These are phyloP conservation scores for Wickerhamomyces xylosicus DNA, from an alignment of 805 yeast genomes.

Conservation along the genomic window DNA sequence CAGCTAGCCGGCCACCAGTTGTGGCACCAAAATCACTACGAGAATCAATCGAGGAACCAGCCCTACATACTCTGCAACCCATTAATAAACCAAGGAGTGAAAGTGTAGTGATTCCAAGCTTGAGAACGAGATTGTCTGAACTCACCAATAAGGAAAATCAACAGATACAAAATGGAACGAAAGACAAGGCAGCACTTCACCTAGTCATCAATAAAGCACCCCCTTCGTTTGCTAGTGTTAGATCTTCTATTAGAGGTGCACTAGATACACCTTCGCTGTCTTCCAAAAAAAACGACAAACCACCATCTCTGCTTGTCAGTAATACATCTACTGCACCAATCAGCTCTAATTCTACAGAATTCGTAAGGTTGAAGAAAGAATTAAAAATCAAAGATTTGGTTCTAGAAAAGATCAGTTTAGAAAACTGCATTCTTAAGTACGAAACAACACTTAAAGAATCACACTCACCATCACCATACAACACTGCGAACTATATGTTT, in stretches of 20 bases:
- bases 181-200: neutral
- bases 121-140: neutral
- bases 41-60: neutral
- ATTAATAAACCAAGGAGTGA: neutral
- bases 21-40: no score
- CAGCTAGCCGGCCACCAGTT: no score
- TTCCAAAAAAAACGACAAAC: no score
- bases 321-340: neutral
- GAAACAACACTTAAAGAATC: neutral
- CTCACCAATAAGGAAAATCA: no score
- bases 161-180: neutral
- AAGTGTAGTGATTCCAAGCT: neutral
- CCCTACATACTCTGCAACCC: neutral
- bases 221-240: neutral
- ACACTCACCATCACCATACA: neutral
- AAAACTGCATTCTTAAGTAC: neutral
- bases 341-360: neutral
- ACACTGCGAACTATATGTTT: neutral
- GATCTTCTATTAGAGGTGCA: neutral
- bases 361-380: neutral
- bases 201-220: neutral
- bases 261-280: no score
- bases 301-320: neutral
- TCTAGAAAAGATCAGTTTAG: neutral
- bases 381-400: neutral